phyloP scores from a whole-genome alignment of 768 basidiomycete species.

The Dendrothele bispora region DNA sequence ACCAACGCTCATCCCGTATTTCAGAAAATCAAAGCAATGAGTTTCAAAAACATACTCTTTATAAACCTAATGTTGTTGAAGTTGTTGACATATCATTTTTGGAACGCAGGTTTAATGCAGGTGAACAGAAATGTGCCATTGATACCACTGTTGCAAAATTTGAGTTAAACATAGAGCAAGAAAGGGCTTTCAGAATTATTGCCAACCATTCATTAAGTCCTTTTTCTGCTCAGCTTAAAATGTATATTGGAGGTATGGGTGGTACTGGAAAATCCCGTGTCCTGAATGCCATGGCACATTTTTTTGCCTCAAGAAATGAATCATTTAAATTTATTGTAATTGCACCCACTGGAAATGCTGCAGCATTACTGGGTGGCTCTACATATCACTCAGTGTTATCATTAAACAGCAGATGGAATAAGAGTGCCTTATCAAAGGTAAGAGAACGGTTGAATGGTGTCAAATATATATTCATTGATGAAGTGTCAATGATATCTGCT shows the following conservation, averaged over 20 bases:
- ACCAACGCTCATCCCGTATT: not conserved
- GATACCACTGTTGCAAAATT: slow-evolving; percentile 9
- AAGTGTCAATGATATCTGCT: slow-evolving; percentile 41
- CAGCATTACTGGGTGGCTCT: slow-evolving; percentile 12
- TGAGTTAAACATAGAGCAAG: slow-evolving; percentile 13
- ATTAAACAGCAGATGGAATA: slow-evolving; percentile 1
- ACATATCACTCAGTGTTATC: slow-evolving; percentile 17
- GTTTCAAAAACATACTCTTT: no score
- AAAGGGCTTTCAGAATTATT: slow-evolving; percentile 22
- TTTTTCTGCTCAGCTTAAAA: slow-evolving; percentile 5
- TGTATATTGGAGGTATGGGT: slow-evolving; percentile 19
- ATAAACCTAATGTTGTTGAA: not conserved
- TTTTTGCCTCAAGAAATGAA: slow-evolving; percentile 3
- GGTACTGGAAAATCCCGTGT: slow-evolving; percentile 20
- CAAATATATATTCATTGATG: slow-evolving; percentile 35
- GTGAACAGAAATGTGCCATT: slow-evolving; percentile 1
- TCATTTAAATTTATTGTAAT: not conserved
- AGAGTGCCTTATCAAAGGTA: not conserved
- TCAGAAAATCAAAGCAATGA: no score
- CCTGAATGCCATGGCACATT: slow-evolving; percentile 11
- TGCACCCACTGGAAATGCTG: slow-evolving; percentile 15
- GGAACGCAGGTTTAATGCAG: not conserved
- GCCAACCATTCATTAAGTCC: slow-evolving; percentile 14
- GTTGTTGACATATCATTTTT: not conserved
- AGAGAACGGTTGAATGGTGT: slow-evolving; percentile 9